A percentile compares a stretch with the other conserved stretches of the same genome.
Conservation (phyloP, 78 protist genomes). For the Dictyostelium citrinum region DNA sequence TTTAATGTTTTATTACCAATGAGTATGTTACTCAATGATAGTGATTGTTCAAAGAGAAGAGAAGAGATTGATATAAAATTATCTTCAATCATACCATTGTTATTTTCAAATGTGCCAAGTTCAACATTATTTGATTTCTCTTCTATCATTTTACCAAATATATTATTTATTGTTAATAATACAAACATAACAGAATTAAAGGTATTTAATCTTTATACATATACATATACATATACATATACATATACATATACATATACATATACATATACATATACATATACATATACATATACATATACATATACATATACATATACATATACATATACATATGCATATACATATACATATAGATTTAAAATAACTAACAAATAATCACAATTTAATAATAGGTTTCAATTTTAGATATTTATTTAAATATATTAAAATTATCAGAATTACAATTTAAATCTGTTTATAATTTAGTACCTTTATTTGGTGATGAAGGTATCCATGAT, state of each 20-base stretch:
- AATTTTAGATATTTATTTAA: conserved; percentile 1
- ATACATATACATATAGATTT: background rate
- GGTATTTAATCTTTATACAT: no score
- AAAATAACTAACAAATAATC: no score
- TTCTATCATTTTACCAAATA: background rate
- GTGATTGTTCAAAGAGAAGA: background rate
- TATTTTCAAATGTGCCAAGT: background rate
- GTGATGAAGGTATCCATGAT: conserved; percentile 6
- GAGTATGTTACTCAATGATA: background rate
- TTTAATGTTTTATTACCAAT: background rate
- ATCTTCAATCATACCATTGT: background rate
- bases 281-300: background rate
- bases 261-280: background rate
- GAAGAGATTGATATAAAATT: background rate
- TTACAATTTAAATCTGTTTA: background rate
- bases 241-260: background rate
- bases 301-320: background rate
- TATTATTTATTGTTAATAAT: background rate
- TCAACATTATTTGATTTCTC: conserved; percentile 6
- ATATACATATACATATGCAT: background rate
- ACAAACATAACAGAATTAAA: background rate
- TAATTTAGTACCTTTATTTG: background rate
- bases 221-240: background rate
- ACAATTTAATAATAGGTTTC: background rate
- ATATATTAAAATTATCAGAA: conserved; percentile 16